Evolutionary conservation across 306 rosid genomes (phyloP).

Genomic region (Amphicarpaea edgeworthii): DNA sequence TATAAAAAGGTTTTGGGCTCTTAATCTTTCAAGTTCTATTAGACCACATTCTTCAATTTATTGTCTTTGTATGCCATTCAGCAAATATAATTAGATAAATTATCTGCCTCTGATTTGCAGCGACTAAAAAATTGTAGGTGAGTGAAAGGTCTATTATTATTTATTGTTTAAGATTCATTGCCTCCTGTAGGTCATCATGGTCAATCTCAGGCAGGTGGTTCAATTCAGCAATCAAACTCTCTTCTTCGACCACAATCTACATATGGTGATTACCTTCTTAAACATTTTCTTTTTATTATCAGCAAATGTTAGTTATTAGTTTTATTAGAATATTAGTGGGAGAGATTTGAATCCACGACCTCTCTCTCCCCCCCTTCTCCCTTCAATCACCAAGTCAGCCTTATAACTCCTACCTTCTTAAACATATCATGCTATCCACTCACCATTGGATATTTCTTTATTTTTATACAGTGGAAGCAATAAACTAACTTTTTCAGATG

Average conservation of each 20-base stretch:
- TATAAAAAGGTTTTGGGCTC: constrained; percentile 7
- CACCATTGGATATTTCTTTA: neutral
- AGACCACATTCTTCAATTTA: constrained; percentile 28
- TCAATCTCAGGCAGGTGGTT: constrained; percentile 44
- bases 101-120: constrained; percentile 16
- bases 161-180: constrained; percentile 31
- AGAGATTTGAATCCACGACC: no score
- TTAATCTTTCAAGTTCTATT: constrained; percentile 2
- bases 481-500: constrained; percentile 36
- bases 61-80: neutral
- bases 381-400: no score
- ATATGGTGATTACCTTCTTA: constrained; percentile 40
- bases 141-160: constrained; percentile 14
- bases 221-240: constrained; percentile 40
- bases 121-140: constrained; percentile 13
- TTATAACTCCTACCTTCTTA: constrained; percentile 35
- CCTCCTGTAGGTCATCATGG: constrained; percentile 34
- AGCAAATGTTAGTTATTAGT: no score
- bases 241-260: constrained; percentile 19
- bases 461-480: constrained; percentile 22
- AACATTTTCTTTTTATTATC: no score
- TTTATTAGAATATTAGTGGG: no score
- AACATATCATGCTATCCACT: constrained; percentile 18
- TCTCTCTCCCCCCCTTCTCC: no score
- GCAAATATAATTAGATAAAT: constrained; percentile 4